A percentile compares a stretch with the other conserved stretches of the same genome.
These are phyloP conservation scores for Curvularia spicifera DNA, from an alignment of 2,329 filamentous ascomycete species.

Conservation along the genomic window DNA sequence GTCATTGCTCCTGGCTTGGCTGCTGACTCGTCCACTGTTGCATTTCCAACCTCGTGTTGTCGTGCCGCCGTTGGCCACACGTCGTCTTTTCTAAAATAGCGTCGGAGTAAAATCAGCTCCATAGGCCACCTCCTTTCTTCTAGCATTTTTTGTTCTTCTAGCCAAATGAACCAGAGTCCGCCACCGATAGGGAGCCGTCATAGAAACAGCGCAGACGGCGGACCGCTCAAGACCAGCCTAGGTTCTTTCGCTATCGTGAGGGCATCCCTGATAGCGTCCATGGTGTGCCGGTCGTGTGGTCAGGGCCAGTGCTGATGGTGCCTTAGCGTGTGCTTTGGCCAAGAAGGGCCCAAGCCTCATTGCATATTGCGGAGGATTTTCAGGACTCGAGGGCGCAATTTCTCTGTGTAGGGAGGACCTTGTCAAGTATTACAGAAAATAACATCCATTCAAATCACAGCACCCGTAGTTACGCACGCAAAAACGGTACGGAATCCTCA, in stretches of 20 bases:
- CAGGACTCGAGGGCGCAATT: background rate
- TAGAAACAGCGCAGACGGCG: conserved; percentile 1
- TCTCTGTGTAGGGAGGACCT: background rate
- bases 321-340: conserved; percentile 7
- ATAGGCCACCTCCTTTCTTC: background rate
- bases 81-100: conserved; percentile 2
- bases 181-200: background rate
- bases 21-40: background rate
- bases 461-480: background rate
- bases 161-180: background rate
- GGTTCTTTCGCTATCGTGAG: background rate
- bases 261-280: conserved; percentile 4
- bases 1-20: background rate
- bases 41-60: conserved; percentile 7
- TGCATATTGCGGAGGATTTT: conserved; percentile 16
- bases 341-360: conserved; percentile 8
- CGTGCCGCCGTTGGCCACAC: conserved; percentile 1
- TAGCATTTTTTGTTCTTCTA: background rate
- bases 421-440: background rate
- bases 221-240: conserved; percentile 6
- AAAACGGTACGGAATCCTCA: background rate
- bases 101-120: background rate
- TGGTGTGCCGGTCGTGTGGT: conserved; percentile 11
- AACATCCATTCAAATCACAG: background rate
- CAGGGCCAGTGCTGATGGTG: conserved; percentile 2